Conservation (phyloP, 371 early-diverging fungal species). For the Mucor velutinosus region DNA sequence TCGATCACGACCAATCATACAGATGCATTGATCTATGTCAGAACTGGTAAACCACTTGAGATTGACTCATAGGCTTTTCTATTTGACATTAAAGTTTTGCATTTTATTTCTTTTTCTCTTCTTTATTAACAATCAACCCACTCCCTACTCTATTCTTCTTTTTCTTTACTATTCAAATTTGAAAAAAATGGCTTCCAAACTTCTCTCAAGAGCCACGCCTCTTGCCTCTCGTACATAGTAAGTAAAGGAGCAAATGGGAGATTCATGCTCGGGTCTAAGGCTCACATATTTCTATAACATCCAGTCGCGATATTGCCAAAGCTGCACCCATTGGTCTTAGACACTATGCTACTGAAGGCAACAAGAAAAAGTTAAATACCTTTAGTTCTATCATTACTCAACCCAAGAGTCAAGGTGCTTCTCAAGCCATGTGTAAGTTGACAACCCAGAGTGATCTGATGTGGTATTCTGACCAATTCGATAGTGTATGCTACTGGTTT, state of each 20-base stretch:
- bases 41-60: slow-evolving; percentile 19
- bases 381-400: slow-evolving; percentile 88
- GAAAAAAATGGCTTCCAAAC: slow-evolving; percentile 43
- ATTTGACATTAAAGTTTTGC: slow-evolving; percentile 7
- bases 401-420: slow-evolving; percentile 92
- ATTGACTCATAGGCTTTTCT: slow-evolving; percentile 9
- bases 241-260: slow-evolving; percentile 4
- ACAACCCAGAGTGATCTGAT: neutral
- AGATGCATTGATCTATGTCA: slow-evolving; percentile 14
- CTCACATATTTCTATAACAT: neutral
- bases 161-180: neutral
- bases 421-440: slow-evolving; percentile 94
- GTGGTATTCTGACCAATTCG: neutral
- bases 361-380: slow-evolving; percentile 63
- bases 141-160: slow-evolving; percentile 14
- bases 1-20: slow-evolving; percentile 13
- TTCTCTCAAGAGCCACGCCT: slow-evolving; percentile 35
- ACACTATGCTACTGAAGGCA: slow-evolving; percentile 44
- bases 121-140: neutral
- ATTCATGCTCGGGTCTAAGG: neutral
- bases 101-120: slow-evolving; percentile 10
- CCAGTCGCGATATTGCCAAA: slow-evolving; percentile 24
- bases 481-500: slow-evolving; percentile 91
- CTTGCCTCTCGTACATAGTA: slow-evolving; percentile 30
- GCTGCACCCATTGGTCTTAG: slow-evolving; percentile 36